These are phyloP conservation scores for Stylosanthes scabra DNA, from an alignment of 331 rosid species.

Conservation along the genomic window DNA sequence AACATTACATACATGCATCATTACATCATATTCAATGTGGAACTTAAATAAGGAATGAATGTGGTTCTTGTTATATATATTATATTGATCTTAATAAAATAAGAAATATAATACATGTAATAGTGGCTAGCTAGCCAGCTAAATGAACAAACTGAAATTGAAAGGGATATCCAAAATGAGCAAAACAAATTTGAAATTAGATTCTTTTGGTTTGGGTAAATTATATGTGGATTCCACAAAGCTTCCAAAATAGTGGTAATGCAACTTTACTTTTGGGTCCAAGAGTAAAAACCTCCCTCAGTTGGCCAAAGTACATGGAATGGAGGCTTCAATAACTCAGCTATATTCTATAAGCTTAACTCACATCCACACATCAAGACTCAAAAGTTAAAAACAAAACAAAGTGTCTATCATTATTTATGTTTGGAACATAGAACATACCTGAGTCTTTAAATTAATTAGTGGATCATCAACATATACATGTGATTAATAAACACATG, in stretches of 20 bases:
- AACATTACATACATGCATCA: not conserved
- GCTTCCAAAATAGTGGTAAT: not conserved
- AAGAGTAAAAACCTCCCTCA: conserved; percentile 42
- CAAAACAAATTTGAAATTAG: not conserved
- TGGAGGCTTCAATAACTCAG: too few species aligned
- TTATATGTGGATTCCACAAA: not conserved
- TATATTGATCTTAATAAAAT: not conserved
- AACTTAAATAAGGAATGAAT: not conserved
- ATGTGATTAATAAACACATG: too few species aligned
- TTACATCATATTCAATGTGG: not conserved
- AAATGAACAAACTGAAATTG: too few species aligned
- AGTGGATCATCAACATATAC: too few species aligned
- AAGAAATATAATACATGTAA: not conserved
- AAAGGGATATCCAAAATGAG: too few species aligned
- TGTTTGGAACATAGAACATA: too few species aligned
- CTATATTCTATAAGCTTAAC: not conserved
- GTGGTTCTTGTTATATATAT: not conserved
- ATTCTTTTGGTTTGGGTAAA: not conserved
- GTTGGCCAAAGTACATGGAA: conserved; percentile 23
- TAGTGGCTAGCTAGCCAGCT: not conserved
- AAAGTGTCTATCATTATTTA: too few species aligned
- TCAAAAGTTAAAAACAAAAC: conserved; percentile 10
- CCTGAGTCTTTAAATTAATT: too few species aligned
- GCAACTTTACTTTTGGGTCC: not conserved
- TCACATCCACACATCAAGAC: not conserved